Base-by-base conservation (phyloP, 2,329 filamentous ascomycete genomes). In the Lecanosticta acicola region DNA sequence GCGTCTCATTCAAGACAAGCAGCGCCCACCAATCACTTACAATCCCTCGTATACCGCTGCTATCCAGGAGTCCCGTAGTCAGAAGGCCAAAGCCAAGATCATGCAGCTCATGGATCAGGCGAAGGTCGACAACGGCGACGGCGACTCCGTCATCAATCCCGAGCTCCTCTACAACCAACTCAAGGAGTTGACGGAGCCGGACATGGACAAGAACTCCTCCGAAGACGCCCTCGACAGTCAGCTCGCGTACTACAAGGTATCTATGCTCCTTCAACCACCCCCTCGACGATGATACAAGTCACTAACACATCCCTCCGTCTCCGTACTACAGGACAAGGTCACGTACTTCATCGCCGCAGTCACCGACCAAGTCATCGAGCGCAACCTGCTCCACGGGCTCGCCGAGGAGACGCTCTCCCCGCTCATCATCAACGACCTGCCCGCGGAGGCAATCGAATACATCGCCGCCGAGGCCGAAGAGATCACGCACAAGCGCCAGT, bases 1-100 rank as follows among this genome's bases (percentile, higher is more conserved):
- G 0, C 69, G 75, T 41, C 55, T 83, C 1, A 58, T 82, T 0
- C 55, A 61, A 9, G 72, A 75, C 60, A 72, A 66, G 49, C 59
- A 61, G 7, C 56, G 67, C 0, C 61, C 61, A 35, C 55, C 62
- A 3, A 65, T 65, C 34, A 69, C 65, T 0, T 69, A 68, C 51
- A 67, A 69, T 33, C 66, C 66, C 32, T 60, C 62, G n/a, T 59
- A 66, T 26, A 65, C 63, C 3, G 61, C 62, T 13, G 64, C 49
- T 11, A 58, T 70, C 2, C 62, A 68, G 52, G 32, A 47, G 19
- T n/a, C 29, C 10, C 21, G 19, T 11, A 33, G 41, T 32, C 41
- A 26, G 36, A 72, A 54, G 33, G 32, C 42, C 9, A 44, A 51
- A 13, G 47, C 16, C 7, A 55, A 52, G 24, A 37, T 51, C 11